phyloP scores from a whole-genome alignment of 2,329 filamentous ascomycete genomes.

The Emergomyces orientalis region DNA sequence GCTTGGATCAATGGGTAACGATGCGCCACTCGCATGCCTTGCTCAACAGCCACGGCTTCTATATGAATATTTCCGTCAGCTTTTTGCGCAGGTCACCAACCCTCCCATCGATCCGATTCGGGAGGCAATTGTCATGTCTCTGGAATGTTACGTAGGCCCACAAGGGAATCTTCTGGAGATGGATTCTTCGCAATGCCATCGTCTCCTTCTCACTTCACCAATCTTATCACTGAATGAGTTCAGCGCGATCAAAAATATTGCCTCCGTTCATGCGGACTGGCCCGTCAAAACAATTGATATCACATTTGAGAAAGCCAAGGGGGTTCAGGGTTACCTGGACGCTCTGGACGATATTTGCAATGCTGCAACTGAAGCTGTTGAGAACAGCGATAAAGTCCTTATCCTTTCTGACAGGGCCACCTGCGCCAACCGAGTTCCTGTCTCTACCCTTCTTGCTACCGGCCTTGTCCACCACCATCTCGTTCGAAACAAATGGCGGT shows the following conservation, averaged over 20 bases:
- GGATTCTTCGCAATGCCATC: conserved; percentile 77
- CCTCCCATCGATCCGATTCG: conserved; percentile 94
- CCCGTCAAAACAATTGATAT: conserved; percentile 84
- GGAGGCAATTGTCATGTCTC: conserved; percentile 95
- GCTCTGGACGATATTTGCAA: conserved; percentile 84
- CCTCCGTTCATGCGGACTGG: conserved; percentile 64
- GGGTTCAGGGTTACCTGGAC: conserved; percentile 72
- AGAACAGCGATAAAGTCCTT: conserved; percentile 74
- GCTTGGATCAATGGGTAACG: conserved; percentile 95
- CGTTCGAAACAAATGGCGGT: conserved; percentile 91
- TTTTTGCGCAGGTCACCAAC: conserved; percentile 97
- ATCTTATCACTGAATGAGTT: conserved; percentile 85
- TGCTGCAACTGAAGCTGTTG: conserved; percentile 71
- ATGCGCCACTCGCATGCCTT: conserved; percentile 83
- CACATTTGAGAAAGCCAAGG: conserved; percentile 81
- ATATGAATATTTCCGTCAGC: conserved; percentile 94
- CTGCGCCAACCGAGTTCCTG: conserved; percentile 68
- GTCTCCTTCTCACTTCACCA: conserved; percentile 77
- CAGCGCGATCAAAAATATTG: conserved; percentile 74
- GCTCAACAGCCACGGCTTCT: conserved; percentile 81
- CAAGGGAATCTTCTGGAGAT: conserved; percentile 94
- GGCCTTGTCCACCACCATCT: conserved; percentile 94
- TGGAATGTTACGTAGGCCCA: conserved; percentile 91
- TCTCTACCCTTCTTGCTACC: conserved; percentile 79
- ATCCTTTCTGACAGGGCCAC: conserved; percentile 83